Evolutionary conservation across 192 early-diverging fungal species (phyloP).

Genomic region (Lobosporangium transversale): DNA sequence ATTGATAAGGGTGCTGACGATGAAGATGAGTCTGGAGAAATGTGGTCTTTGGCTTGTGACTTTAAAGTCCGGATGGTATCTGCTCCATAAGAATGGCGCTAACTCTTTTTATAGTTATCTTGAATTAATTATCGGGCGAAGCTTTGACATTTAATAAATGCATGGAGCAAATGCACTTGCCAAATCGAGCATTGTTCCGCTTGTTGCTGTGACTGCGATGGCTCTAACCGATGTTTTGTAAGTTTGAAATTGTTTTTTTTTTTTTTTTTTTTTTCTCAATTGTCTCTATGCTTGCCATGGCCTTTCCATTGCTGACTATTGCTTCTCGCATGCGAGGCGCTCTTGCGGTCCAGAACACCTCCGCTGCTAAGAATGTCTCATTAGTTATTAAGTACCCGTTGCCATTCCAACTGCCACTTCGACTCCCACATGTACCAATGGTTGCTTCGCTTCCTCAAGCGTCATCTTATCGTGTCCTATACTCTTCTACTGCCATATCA

Average conservation of each 20-base stretch:
- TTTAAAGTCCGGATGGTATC: constrained; percentile 32
- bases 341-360: background rate
- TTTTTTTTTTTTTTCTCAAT: background rate
- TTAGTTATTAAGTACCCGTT: background rate
- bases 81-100: background rate
- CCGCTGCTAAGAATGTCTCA: background rate
- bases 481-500: background rate
- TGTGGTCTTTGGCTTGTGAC: constrained; percentile 34
- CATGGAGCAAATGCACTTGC: too few relatives aligned
- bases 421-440: background rate
- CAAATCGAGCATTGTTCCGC: too few relatives aligned
- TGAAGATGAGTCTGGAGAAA: background rate
- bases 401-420: background rate
- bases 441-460: background rate
- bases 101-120: constrained; percentile 5
- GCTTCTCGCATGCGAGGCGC: constrained; percentile 7
- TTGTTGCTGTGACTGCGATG: too few relatives aligned
- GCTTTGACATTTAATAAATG: too few relatives aligned
- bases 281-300: background rate
- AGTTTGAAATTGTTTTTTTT: background rate
- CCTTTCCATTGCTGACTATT: background rate
- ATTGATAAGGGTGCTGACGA: background rate
- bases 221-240: background rate
- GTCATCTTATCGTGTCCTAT: background rate
- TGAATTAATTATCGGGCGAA: too few relatives aligned